Evolutionary conservation across 371 early-diverging fungal genomes (phyloP), one percentile per base, ranked within the genome.

Genomic region (Smittium culicis): DNA sequence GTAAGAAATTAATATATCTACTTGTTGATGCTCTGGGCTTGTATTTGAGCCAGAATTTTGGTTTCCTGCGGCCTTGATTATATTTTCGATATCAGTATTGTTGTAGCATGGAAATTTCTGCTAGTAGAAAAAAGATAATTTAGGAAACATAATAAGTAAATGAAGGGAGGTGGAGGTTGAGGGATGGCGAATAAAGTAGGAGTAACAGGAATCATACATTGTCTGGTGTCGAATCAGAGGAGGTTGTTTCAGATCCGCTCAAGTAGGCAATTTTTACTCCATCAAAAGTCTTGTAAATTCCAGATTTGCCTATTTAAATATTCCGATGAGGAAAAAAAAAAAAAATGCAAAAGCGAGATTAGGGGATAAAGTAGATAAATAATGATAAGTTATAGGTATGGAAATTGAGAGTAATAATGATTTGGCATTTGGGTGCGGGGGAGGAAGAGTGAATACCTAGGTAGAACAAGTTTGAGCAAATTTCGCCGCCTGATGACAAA

Each of bases 261-360:
- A 90, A 63, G 66, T 85, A 91, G 0, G 91, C 90, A 35, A 91
- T 83, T 66, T 80, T 83, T 32, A 90, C 71, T 0, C 88, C 88
- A 54, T 88, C 82, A 0, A 86, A 74, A 0, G 92, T 91, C 28
- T 80, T 83, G 71, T 86, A 74, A 1, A 85, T 70, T 1, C 92
- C 93, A 33, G 70, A 70, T 34, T 79, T 84, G 69, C 89, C 89
- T 54, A 91, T n/a, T n/a, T n/a, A n/a, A n/a, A n/a, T n/a, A n/a
- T n/a, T n/a, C n/a, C n/a, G n/a, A n/a, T n/a, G n/a, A n/a, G n/a
- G 82, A 67, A 81, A 82, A 57, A 83, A 82, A 62, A 91, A 68
- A 69, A 90, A 66, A 17, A 66, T 61, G 8, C 27, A 20, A 57
- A 16, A 57, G 25, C 11, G 25, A 57, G 5, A n/a, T 11, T 20